phyloP scores from a whole-genome alignment of 495 filamentous ascomycete species.

The Xeromyces bisporus region DNA sequence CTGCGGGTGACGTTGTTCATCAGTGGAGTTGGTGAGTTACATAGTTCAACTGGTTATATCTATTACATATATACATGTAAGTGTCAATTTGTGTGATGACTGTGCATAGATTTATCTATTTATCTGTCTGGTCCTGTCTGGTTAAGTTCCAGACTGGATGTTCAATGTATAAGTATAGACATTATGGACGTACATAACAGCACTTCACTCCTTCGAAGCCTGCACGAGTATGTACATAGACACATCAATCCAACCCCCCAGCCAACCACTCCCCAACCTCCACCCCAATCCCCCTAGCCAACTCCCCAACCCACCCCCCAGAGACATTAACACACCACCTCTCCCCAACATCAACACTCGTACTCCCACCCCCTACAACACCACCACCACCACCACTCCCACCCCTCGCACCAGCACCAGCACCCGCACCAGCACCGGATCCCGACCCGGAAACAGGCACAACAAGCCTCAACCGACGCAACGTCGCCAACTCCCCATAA shows the following conservation, averaged over 20 bases:
- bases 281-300: conserved; percentile 30
- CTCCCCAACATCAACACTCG: conserved; percentile 24
- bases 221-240: too few species aligned
- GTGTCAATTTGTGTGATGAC: too few species aligned
- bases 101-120: too few species aligned
- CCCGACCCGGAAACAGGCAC: conserved; percentile 37
- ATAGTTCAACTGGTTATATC: too few species aligned
- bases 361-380: conserved; percentile 21
- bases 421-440: conserved; percentile 12
- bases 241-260: conserved; percentile 24
- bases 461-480: conserved; percentile 61
- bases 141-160: too few species aligned
- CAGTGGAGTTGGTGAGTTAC: conserved; percentile 26
- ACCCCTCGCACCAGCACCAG: conserved; percentile 11
- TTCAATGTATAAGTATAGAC: too few species aligned
- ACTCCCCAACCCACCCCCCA: conserved; percentile 30
- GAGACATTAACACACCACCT: conserved; percentile 34
- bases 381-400: conserved; percentile 11
- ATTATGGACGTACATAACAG: too few species aligned
- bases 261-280: conserved; percentile 34
- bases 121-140: too few species aligned
- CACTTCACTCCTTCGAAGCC: too few species aligned
- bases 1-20: conserved; percentile 16
- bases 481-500: conserved; percentile 58
- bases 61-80: too few species aligned